Evolutionary conservation across 768 basidiomycete species (phyloP).

Genomic region (Phaeotremella fagi): DNA sequence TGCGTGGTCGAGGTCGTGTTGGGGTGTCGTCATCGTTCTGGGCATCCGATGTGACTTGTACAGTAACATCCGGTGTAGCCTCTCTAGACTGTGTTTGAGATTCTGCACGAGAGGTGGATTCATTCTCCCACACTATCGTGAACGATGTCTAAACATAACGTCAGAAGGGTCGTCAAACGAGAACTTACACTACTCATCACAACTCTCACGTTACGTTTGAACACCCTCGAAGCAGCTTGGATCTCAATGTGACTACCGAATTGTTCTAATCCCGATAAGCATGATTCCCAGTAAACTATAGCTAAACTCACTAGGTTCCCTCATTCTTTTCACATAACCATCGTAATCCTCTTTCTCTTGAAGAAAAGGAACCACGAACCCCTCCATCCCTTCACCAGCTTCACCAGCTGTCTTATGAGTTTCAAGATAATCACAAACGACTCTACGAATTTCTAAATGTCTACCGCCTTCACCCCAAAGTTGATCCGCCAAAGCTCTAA

Average conservation of each 20-base stretch:
- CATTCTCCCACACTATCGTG: conserved; percentile 33
- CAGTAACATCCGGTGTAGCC: conserved; percentile 16
- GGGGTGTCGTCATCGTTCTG: not conserved
- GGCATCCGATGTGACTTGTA: conserved; percentile 16
- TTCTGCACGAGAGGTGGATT: conserved; percentile 1
- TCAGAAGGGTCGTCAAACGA: not conserved
- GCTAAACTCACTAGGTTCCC: conserved; percentile 28
- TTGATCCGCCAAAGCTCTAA: conserved; percentile 34
- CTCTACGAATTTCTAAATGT: conserved; percentile 29
- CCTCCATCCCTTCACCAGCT: conserved; percentile 22
- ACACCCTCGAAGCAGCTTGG: conserved; percentile 31
- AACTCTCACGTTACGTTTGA: conserved; percentile 31
- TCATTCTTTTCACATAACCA: conserved; percentile 33
- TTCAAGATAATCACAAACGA: conserved; percentile 39
- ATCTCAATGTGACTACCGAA: conserved; percentile 39
- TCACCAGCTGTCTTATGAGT: conserved; percentile 11
- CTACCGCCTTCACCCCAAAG: conserved; percentile 31
- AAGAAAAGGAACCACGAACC: conserved; percentile 21
- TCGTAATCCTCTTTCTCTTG: conserved; percentile 31
- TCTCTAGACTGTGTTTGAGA: not conserved
- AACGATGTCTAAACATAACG: conserved; percentile 24
- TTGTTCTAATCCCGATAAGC: conserved; percentile 17
- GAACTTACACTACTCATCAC: conserved; percentile 35
- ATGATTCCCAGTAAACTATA: no score
- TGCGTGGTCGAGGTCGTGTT: conserved; percentile 1